Evolutionary conservation across 2,329 filamentous ascomycete species (phyloP), one percentile per base, ranked within the genome.

Genomic region (Ascocoryne sarcoides): DNA sequence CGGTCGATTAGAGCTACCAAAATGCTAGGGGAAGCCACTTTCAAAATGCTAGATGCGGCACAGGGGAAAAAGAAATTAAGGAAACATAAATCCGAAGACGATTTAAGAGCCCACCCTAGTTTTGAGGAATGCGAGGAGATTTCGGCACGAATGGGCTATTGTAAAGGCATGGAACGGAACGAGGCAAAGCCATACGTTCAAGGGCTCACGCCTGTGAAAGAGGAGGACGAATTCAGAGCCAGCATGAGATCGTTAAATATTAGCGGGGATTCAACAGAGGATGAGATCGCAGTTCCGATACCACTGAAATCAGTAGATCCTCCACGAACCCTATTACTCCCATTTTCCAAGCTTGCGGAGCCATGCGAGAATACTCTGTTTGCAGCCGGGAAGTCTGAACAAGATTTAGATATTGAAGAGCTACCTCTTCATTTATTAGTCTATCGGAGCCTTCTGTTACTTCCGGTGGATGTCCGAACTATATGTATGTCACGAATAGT

Each of bases 401-500:
- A 55, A 59, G 76, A 79, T 29, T 79, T 88, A 46, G 92, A 98
- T 56, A 89, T 96, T 53, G 73, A 98, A 51, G 90, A 96, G 49
- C 71, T 84, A 14, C 80, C 90, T 0, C 56, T 96, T 1, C 85
- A 84, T 37, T 59, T 79, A 10, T 71, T 96, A 7, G 68, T 93
- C 2, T 93, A 94, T 62, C 74, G 76, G 39, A 74, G 79, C 28
- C 71, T 98, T 1, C 68, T 93, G 1, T 71, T 76, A 5, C 68
- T 95, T 1, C 84, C 88, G 0, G 65, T 90, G 3, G 92, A 98
- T 60, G 79, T 89, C 3, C 79, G 92, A 17, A 81, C 84, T 1
- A 65, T 82, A 4, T 95, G 90, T 61, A 92, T 95, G 79, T 80
- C 88, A 1, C 83, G 90, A 29, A 84, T 96, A 33, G 69, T 95